Percentiles rank a stretch among this genome's conserved stretches.
These are phyloP conservation scores for Phialophora expanda DNA, from an alignment of 2,329 filamentous ascomycete genomes.

Conservation along the genomic window DNA sequence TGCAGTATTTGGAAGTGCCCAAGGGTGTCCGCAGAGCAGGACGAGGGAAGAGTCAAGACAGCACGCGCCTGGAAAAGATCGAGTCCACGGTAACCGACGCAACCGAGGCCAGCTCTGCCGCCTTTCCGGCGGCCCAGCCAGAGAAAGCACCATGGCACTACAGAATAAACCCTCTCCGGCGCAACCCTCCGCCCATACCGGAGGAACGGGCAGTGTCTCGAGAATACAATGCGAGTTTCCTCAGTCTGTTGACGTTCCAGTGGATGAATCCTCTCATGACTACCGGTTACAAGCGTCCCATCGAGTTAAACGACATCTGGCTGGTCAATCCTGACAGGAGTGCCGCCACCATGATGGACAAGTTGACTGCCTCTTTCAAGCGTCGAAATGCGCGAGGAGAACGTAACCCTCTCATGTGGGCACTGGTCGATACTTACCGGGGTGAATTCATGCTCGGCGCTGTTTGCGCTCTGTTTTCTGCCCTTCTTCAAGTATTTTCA, in stretches of 20 bases:
- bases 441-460: constrained; percentile 85
- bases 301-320: constrained; percentile 88
- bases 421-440: constrained; percentile 84
- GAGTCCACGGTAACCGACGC: constrained; percentile 46
- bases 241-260: constrained; percentile 79
- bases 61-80: constrained; percentile 44
- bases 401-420: constrained; percentile 75
- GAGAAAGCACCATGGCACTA: constrained; percentile 47
- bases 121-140: constrained; percentile 14
- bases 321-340: constrained; percentile 79
- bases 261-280: constrained; percentile 91
- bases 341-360: constrained; percentile 70
- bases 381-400: constrained; percentile 70
- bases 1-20: constrained; percentile 34
- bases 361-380: constrained; percentile 71
- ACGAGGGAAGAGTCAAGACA: constrained; percentile 40
- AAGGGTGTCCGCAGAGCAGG: constrained; percentile 26
- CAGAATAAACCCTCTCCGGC: constrained; percentile 52
- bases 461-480: constrained; percentile 73
- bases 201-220: constrained; percentile 61
- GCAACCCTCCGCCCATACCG: constrained; percentile 60
- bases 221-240: constrained; percentile 74
- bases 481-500: constrained; percentile 75
- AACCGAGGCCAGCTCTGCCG: constrained; percentile 50
- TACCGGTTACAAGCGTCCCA: constrained; percentile 80